Conservation (phyloP, 305 asterid genomes). For the Fraxinus dipetala region DNA sequence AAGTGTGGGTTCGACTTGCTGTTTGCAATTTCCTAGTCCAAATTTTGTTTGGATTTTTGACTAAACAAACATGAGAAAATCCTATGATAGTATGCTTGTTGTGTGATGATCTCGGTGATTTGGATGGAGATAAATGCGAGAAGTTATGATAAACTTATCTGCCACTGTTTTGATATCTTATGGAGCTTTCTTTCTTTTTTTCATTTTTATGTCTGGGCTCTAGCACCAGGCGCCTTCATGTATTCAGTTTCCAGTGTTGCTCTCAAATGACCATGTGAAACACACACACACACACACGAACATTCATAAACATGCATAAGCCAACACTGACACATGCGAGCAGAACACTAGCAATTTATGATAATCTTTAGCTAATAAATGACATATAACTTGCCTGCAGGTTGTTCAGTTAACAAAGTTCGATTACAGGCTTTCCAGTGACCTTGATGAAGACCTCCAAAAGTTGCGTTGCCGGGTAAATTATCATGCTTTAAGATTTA, state of each 20-base stretch:
- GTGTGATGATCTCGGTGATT: neutral
- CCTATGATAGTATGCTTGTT: neutral
- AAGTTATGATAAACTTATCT: neutral
- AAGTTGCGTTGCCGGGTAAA: slow-evolving; percentile 32
- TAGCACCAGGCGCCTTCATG: neutral
- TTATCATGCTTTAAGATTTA: slow-evolving; percentile 31
- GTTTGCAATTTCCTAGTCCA: neutral
- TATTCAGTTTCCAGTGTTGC: neutral
- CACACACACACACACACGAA: neutral
- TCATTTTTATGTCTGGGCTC: neutral
- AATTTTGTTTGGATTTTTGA: neutral
- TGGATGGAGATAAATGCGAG: neutral
- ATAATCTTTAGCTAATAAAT: neutral
- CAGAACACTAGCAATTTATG: neutral
- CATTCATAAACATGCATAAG: neutral
- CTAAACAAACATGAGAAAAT: neutral
- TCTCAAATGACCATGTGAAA: neutral
- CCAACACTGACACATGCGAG: neutral
- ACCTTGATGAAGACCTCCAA: slow-evolving; percentile 27
- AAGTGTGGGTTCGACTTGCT: neutral
- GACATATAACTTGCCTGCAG: slow-evolving; percentile 5
- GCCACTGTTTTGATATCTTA: neutral
- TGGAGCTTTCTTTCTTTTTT: neutral
- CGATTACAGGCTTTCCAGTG: slow-evolving; percentile 30
- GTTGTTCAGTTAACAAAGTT: slow-evolving; percentile 32